phyloP scores from a whole-genome alignment of 192 early-diverging fungal genomes.

The Gonapodya sp. region DNA sequence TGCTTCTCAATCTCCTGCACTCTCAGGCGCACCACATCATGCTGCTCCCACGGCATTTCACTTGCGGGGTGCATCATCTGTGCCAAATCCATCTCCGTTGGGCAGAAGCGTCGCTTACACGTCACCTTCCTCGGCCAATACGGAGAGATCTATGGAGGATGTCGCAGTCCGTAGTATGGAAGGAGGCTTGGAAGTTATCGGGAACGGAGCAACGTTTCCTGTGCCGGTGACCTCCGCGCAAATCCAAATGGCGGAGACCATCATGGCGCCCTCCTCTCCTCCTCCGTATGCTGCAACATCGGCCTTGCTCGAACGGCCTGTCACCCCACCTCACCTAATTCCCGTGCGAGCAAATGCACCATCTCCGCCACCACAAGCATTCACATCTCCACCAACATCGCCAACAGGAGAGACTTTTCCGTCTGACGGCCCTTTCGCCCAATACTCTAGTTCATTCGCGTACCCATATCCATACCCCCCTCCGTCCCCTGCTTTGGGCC shows the following conservation, averaged over 20 bases:
- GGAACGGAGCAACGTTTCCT: no score
- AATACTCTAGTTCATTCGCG: not conserved
- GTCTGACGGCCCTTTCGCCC: not conserved
- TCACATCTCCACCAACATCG: not conserved
- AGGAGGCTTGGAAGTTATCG: not conserved
- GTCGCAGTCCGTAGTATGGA: not conserved
- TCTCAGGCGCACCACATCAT: not conserved
- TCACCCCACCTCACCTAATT: not conserved
- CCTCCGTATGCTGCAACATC: no score
- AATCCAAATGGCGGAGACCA: no score
- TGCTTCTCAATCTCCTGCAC: not conserved
- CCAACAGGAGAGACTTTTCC: not conserved
- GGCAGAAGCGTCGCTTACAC: not conserved
- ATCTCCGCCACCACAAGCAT: not conserved
- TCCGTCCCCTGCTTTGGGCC: not conserved
- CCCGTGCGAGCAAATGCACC: not conserved
- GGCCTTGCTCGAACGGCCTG: not conserved
- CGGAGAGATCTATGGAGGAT: not conserved
- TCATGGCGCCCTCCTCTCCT: not conserved
- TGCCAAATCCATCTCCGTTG: not conserved
- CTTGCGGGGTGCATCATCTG: not conserved
- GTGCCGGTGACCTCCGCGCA: no score
- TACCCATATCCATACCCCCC: not conserved
- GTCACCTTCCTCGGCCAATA: not conserved
- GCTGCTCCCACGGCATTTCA: not conserved